These are phyloP conservation scores for Rhizopogon vinicolor DNA, from an alignment of 768 basidiomycete species.

Conservation along the genomic window DNA sequence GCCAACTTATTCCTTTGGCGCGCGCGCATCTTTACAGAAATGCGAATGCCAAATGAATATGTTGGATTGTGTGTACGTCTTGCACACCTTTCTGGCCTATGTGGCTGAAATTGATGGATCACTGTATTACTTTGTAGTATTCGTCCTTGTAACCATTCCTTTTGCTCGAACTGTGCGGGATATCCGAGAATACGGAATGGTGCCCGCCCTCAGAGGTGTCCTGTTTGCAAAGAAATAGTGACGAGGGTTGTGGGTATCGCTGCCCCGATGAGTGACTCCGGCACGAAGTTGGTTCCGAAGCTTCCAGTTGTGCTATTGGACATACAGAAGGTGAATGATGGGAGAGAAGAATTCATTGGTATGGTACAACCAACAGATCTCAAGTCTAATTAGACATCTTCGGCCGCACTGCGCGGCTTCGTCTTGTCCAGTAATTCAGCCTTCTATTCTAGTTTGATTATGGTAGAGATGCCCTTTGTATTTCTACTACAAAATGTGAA, in stretches of 20 bases:
- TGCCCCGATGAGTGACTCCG: neutral
- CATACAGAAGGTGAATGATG: neutral
- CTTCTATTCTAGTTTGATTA: too few relatives aligned
- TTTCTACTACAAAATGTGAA: too few relatives aligned
- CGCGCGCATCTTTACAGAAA: neutral
- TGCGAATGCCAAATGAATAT: neutral
- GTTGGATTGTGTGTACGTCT: neutral
- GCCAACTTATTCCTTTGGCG: neutral
- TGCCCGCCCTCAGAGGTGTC: neutral
- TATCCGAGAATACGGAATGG: neutral
- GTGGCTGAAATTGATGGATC: neutral
- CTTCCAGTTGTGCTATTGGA: neutral
- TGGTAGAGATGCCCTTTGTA: too few relatives aligned
- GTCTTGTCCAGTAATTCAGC: too few relatives aligned
- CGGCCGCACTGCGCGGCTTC: too few relatives aligned
- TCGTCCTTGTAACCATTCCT: neutral
- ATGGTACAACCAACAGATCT: neutral
- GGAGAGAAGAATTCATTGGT: neutral
- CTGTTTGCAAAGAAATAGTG: neutral
- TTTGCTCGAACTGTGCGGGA: neutral
- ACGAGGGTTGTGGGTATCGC: neutral
- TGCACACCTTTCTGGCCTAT: neutral
- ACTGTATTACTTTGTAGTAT: neutral
- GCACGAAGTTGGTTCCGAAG: neutral
- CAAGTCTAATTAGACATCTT: too few relatives aligned